Percentiles rank a stretch among this genome's conserved stretches.
These are phyloP conservation scores for Iodosphaeria phyllophila DNA, from an alignment of 2,329 filamentous ascomycete species.

Conservation along the genomic window DNA sequence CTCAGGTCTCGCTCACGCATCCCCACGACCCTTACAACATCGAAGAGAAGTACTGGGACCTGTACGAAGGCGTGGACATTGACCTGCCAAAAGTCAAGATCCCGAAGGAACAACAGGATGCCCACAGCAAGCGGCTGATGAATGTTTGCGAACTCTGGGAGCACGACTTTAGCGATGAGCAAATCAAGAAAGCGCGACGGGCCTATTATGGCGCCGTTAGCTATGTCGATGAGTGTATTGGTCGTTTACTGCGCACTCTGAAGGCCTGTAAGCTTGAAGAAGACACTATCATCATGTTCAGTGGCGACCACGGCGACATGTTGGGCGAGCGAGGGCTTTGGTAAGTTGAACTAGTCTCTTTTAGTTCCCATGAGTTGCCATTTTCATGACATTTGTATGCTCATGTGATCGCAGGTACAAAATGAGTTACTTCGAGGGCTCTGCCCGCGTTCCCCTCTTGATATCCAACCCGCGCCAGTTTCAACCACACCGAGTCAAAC, in stretches of 20 bases:
- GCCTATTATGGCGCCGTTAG: constrained; percentile 88
- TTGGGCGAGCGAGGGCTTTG: constrained; percentile 79
- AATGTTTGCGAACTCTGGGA: constrained; percentile 78
- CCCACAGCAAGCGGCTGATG: constrained; percentile 72
- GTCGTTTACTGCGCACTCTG: constrained; percentile 59
- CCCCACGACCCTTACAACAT: constrained; percentile 94
- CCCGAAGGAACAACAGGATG: constrained; percentile 63
- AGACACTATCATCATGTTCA: constrained; percentile 82
- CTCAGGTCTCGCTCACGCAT: constrained; percentile 67
- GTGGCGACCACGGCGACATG: constrained; percentile 91
- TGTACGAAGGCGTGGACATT: constrained; percentile 80
- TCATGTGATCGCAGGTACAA: constrained; percentile 40
- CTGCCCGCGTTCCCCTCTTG: constrained; percentile 73
- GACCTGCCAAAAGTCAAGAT: constrained; percentile 63
- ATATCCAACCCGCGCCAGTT: constrained; percentile 66
- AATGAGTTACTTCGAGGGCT: constrained; percentile 92
- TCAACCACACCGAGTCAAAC: constrained; percentile 51
- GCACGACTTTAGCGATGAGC: constrained; percentile 65
- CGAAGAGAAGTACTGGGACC: constrained; percentile 81
- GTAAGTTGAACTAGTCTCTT: constrained; percentile 19
- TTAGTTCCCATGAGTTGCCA: constrained; percentile 1
- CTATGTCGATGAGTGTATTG: constrained; percentile 87
- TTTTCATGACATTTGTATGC: not conserved
- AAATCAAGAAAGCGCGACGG: constrained; percentile 67
- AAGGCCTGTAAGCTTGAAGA: constrained; percentile 65